Conservation (phyloP, 139 green algal genomes). For the Chlorella sp. region DNA sequence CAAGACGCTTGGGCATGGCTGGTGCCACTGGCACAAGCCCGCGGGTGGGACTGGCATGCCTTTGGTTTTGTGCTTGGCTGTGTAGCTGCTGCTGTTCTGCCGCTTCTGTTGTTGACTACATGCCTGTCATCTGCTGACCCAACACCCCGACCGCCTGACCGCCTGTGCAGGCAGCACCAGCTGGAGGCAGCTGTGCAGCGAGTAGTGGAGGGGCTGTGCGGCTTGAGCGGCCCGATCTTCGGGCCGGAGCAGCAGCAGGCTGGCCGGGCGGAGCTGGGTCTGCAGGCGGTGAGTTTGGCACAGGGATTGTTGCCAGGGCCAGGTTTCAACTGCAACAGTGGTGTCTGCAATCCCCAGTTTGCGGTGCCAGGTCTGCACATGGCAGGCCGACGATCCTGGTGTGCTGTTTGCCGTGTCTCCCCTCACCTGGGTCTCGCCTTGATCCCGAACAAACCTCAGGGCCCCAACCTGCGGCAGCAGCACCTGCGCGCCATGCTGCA, state of each 20-base stretch:
- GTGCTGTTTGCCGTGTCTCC: no score
- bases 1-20: constrained; percentile 67
- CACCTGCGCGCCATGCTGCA: constrained; percentile 68
- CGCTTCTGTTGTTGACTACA: no score
- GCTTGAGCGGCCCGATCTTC: constrained; percentile 74
- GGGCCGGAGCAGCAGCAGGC: background rate
- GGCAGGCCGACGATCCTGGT: no score
- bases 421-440: no score
- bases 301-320: no score
- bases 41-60: constrained; percentile 21
- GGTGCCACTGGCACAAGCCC: constrained; percentile 51
- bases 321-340: no score
- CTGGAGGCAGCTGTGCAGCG: constrained; percentile 57
- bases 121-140: no score
- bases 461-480: no score
- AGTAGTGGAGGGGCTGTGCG: constrained; percentile 78
- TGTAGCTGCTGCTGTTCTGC: background rate
- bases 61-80: background rate
- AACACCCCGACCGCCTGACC: no score
- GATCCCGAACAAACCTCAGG: no score
- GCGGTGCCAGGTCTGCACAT: no score
- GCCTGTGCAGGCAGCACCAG: constrained; percentile 12
- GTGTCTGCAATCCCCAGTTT: no score
- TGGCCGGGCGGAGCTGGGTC: constrained; percentile 4
- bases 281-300: background rate